These are phyloP conservation scores for Kwoniella dendrophila DNA, from an alignment of 768 basidiomycete genomes.

Conservation along the genomic window DNA sequence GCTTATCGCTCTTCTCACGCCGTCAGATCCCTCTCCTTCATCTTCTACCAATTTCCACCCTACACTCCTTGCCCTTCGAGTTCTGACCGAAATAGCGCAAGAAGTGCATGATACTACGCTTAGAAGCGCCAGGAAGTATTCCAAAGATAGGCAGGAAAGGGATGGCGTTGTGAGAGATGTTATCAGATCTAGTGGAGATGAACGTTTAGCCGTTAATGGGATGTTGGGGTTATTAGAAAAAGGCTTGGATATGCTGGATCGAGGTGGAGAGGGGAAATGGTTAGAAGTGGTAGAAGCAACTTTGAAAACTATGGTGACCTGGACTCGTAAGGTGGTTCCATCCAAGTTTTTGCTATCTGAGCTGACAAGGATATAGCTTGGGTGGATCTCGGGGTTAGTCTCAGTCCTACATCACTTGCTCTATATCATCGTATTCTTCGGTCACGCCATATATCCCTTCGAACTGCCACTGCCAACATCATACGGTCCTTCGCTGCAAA, in stretches of 20 bases:
- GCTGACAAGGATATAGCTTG: conserved; percentile 66
- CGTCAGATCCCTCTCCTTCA: too few species aligned
- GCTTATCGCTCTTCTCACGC: conserved; percentile 41
- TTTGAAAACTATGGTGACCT: conserved; percentile 87
- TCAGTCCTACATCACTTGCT: conserved; percentile 84
- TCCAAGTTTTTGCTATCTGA: background rate
- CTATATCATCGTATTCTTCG: conserved; percentile 81
- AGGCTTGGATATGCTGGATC: conserved; percentile 44
- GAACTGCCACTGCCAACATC: conserved; percentile 77
- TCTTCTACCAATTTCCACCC: conserved; percentile 75
- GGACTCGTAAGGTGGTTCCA: conserved; percentile 74
- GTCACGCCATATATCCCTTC: conserved; percentile 70
- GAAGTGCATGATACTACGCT: conserved; percentile 97
- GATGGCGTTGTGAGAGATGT: conserved; percentile 86
- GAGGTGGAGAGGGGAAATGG: conserved; percentile 59
- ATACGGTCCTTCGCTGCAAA: conserved; percentile 83
- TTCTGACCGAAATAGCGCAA: conserved; percentile 90
- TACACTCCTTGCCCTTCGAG: conserved; percentile 83
- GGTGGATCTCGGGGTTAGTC: conserved; percentile 96
- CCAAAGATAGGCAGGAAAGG: conserved; percentile 69
- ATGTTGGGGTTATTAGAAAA: conserved; percentile 77
- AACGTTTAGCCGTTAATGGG: conserved; percentile 80
- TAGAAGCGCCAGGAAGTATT: conserved; percentile 78
- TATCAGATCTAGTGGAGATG: conserved; percentile 82
- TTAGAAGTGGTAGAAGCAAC: conserved; percentile 85